These are phyloP conservation scores for Russula virescens DNA, from an alignment of 768 basidiomycete species.

Conservation along the genomic window DNA sequence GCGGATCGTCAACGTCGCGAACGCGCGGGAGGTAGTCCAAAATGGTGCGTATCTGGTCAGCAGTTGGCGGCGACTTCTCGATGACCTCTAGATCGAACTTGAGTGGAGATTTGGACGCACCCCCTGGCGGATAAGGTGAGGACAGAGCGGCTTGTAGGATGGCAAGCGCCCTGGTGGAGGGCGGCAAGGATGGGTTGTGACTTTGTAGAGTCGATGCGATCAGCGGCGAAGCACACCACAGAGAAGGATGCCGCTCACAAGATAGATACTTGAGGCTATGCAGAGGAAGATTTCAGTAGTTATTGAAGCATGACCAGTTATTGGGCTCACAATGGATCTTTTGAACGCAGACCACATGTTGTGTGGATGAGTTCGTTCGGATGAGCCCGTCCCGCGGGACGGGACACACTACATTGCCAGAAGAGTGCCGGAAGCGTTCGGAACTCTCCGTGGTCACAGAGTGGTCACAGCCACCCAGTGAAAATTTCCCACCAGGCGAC, in stretches of 20 bases:
- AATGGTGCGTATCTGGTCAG: constrained; percentile 65
- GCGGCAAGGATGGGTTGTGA: constrained; percentile 57
- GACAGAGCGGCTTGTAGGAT: constrained; percentile 56
- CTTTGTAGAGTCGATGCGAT: constrained; percentile 35
- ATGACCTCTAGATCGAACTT: constrained; percentile 68
- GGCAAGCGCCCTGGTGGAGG: constrained; percentile 54
- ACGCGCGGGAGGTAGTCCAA: constrained; percentile 50
- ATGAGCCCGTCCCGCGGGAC: no score
- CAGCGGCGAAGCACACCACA: background rate
- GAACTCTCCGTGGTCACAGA: no score
- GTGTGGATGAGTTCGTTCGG: no score
- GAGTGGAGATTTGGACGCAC: constrained; percentile 45
- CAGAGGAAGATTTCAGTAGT: background rate
- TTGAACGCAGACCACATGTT: no score
- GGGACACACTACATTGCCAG: no score
- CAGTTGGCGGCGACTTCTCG: constrained; percentile 54
- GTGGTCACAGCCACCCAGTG: no score
- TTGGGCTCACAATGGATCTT: no score
- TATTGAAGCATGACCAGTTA: background rate
- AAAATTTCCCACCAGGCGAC: no score
- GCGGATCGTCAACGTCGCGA: constrained; percentile 25
- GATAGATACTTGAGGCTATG: constrained; percentile 22
- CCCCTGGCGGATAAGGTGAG: constrained; percentile 53
- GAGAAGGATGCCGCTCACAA: constrained; percentile 11
- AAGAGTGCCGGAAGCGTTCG: no score